These are phyloP conservation scores for Mortierella sp. DNA, from an alignment of 371 early-diverging fungal species.

Conservation along the genomic window DNA sequence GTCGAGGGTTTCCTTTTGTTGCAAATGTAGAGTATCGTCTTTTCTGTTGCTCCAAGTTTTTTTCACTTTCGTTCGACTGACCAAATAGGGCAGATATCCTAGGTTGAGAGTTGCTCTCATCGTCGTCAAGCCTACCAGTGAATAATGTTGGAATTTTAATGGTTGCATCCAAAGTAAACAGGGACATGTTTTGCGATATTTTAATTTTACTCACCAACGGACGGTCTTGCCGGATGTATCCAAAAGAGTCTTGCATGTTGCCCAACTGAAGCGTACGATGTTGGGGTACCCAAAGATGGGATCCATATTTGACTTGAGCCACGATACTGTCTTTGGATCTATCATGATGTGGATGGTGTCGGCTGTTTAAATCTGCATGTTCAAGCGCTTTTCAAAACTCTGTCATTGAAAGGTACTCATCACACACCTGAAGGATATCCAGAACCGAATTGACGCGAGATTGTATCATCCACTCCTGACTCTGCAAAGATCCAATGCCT, in stretches of 20 bases:
- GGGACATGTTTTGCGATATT: too few species aligned
- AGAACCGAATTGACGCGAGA: slow-evolving; percentile 86
- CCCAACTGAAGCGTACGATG: slow-evolving; percentile 97
- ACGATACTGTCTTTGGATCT: slow-evolving; percentile 95
- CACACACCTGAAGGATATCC: slow-evolving; percentile 93
- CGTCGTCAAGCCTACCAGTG: slow-evolving; percentile 50
- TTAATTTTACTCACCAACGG: slow-evolving; percentile 35
- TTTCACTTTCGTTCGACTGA: slow-evolving; percentile 3
- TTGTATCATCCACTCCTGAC: slow-evolving; percentile 53
- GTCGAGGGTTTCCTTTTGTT: slow-evolving; percentile 37
- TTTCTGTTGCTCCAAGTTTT: slow-evolving; percentile 23
- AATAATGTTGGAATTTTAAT: too few species aligned
- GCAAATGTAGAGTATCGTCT: slow-evolving; percentile 45
- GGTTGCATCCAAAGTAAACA: too few species aligned
- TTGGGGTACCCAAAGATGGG: slow-evolving; percentile 95
- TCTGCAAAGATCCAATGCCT: slow-evolving; percentile 89
- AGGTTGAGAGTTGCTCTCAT: slow-evolving; percentile 32
- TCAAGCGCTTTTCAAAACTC: too few species aligned
- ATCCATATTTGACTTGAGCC: slow-evolving; percentile 89
- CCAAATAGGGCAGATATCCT: slow-evolving; percentile 41
- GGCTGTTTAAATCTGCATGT: background rate
- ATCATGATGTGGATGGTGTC: background rate
- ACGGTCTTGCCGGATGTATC: slow-evolving; percentile 60
- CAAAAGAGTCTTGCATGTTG: slow-evolving; percentile 85
- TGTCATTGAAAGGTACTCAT: background rate